phyloP scores from a whole-genome alignment of 2,329 filamentous ascomycete genomes.

The Lachnellula cervina region DNA sequence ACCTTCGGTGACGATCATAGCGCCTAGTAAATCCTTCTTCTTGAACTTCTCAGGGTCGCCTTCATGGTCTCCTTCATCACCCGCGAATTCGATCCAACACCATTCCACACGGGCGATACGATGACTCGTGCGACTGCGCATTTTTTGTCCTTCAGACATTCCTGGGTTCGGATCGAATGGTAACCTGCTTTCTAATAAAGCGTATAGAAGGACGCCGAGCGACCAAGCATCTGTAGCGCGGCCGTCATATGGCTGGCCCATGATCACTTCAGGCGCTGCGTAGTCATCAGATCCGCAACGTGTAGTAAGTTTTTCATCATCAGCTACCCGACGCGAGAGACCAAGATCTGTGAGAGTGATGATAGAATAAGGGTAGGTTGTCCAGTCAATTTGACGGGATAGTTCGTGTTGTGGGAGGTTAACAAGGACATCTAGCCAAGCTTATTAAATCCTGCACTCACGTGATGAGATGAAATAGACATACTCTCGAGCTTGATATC shows the following conservation, averaged over 20 bases:
- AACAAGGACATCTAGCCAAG: constrained; percentile 72
- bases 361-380: constrained; percentile 72
- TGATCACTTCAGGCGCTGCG: constrained; percentile 90
- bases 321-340: constrained; percentile 77
- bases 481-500: constrained; percentile 98
- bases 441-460: constrained; percentile 8
- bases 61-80: constrained; percentile 84
- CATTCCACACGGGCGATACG: constrained; percentile 95
- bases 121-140: constrained; percentile 79
- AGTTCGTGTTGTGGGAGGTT: constrained; percentile 71
- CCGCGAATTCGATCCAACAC: constrained; percentile 85
- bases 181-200: constrained; percentile 84
- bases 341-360: constrained; percentile 89
- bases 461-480: constrained; percentile 33
- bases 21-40: constrained; percentile 64
- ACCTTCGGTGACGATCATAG: constrained; percentile 76
- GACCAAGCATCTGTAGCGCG: constrained; percentile 93
- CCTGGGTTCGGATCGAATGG: constrained; percentile 89
- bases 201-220: constrained; percentile 86
- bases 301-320: constrained; percentile 85
- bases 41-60: constrained; percentile 55
- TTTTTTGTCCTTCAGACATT: constrained; percentile 68
- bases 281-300: constrained; percentile 97
- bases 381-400: constrained; percentile 62
- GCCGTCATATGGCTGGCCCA: constrained; percentile 92